Conservation (phyloP, 2,329 filamentous ascomycete genomes). For the Colletotrichum sidae region DNA sequence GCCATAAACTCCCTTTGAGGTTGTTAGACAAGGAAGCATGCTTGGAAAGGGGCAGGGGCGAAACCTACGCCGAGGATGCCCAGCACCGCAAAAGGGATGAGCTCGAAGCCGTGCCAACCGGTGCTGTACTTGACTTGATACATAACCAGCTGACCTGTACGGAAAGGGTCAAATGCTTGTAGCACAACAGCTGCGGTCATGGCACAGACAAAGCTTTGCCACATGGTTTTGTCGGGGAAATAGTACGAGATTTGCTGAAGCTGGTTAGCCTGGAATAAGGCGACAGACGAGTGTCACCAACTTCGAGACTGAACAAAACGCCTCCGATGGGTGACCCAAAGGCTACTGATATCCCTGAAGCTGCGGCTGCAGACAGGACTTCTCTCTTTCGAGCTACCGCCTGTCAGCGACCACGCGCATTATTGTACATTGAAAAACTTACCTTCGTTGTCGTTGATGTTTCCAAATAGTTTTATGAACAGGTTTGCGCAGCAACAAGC, state of each 20-base stretch:
- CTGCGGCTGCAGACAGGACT: slow-evolving; percentile 90
- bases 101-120: slow-evolving; percentile 94
- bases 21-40: slow-evolving; percentile 32
- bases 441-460: slow-evolving; percentile 90
- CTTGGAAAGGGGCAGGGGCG: not conserved
- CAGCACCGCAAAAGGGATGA: slow-evolving; percentile 87
- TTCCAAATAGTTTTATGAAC: slow-evolving; percentile 88
- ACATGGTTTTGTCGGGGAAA: slow-evolving; percentile 99
- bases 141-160: slow-evolving; percentile 93
- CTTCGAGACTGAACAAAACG: slow-evolving; percentile 94
- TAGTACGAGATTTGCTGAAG: slow-evolving; percentile 89
- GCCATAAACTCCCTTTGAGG: slow-evolving; percentile 81
- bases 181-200: slow-evolving; percentile 98
- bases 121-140: slow-evolving; percentile 95
- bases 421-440: slow-evolving; percentile 35
- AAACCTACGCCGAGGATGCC: slow-evolving; percentile 79
- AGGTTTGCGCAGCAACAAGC: slow-evolving; percentile 96
- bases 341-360: slow-evolving; percentile 91
- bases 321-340: slow-evolving; percentile 95
- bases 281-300: slow-evolving; percentile 46
- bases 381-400: slow-evolving; percentile 86
- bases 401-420: not conserved
- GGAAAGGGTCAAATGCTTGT: slow-evolving; percentile 92
- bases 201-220: slow-evolving; percentile 98
- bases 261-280: slow-evolving; percentile 22